These are phyloP conservation scores for Fusarium sp. DNA, from an alignment of 2,329 filamentous ascomycete species.

Conservation along the genomic window DNA sequence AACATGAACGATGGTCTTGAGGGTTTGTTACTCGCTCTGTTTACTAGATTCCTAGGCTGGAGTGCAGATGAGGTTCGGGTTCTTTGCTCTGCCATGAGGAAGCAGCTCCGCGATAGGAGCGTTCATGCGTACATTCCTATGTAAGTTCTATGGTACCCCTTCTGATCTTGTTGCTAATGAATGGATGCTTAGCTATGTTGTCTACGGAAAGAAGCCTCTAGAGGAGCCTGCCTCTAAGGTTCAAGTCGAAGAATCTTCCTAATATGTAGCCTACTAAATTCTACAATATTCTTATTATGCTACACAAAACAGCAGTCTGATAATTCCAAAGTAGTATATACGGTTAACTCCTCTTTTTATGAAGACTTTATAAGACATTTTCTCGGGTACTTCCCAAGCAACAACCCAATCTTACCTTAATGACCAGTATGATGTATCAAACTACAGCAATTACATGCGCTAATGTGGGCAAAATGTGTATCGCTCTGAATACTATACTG, in stretches of 20 bases:
- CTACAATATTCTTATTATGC: no score
- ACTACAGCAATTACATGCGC: no score
- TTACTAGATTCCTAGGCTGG: slow-evolving; percentile 27
- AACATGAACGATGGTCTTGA: slow-evolving; percentile 27
- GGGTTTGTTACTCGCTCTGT: slow-evolving; percentile 5
- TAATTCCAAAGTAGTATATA: no score
- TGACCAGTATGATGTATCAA: no score
- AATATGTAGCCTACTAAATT: background rate
- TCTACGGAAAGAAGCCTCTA: slow-evolving; percentile 8
- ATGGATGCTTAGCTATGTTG: background rate
- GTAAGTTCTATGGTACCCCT: background rate
- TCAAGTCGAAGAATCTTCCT: background rate
- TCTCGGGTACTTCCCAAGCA: no score
- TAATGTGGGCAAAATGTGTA: no score
- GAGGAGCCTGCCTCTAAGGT: background rate
- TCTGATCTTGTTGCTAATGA: background rate
- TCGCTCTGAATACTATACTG: no score
- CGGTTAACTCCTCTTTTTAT: no score
- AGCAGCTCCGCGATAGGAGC: slow-evolving; percentile 16
- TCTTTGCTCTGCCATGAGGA: slow-evolving; percentile 27
- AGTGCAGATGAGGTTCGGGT: slow-evolving; percentile 17
- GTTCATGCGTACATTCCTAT: slow-evolving; percentile 34
- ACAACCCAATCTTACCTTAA: no score
- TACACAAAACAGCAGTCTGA: no score
- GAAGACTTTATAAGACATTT: no score